Percentiles rank a stretch among this genome's conserved stretches.
Evolutionary conservation across 176 grass and related monocot genomes (phyloP).

Genomic region (Oryza meyeriana): DNA sequence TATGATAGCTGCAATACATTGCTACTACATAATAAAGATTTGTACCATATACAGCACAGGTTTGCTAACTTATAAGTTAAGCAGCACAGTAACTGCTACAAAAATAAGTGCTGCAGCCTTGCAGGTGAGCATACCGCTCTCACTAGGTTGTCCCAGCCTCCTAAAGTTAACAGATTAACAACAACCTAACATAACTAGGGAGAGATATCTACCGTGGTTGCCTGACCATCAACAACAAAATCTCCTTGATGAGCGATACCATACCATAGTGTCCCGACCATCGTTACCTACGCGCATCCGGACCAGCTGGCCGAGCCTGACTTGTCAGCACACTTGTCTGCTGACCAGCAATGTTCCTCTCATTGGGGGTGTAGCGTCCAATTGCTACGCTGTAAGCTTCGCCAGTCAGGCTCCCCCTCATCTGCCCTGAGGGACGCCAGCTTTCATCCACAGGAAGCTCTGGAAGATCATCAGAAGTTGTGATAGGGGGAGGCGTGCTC

Average conservation of each 20-base stretch:
- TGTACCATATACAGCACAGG: neutral
- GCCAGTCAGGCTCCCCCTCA: slow-evolving; percentile 94
- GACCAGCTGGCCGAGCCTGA: slow-evolving; percentile 6
- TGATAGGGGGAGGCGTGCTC: neutral
- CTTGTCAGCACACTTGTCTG: neutral
- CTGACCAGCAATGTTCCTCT: slow-evolving; percentile 20
- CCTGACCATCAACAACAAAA: neutral
- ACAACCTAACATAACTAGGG: neutral
- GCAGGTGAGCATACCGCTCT: neutral
- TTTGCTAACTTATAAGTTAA: neutral
- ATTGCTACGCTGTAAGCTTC: slow-evolving; percentile 60
- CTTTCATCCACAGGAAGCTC: slow-evolving; percentile 55
- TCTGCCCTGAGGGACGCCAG: slow-evolving; percentile 69
- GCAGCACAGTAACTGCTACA: neutral
- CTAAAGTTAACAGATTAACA: neutral
- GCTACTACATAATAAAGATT: neutral
- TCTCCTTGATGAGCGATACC: neutral
- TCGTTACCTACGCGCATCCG: neutral
- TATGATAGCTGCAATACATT: neutral
- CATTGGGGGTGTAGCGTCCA: slow-evolving; percentile 31
- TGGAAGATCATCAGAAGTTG: neutral
- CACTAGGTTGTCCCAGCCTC: neutral
- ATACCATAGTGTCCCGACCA: too few relatives aligned
- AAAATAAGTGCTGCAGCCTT: neutral
- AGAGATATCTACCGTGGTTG: neutral